Base-by-base conservation (phyloP, 176 grass and related monocot species). In the Ananas comosus region DNA sequence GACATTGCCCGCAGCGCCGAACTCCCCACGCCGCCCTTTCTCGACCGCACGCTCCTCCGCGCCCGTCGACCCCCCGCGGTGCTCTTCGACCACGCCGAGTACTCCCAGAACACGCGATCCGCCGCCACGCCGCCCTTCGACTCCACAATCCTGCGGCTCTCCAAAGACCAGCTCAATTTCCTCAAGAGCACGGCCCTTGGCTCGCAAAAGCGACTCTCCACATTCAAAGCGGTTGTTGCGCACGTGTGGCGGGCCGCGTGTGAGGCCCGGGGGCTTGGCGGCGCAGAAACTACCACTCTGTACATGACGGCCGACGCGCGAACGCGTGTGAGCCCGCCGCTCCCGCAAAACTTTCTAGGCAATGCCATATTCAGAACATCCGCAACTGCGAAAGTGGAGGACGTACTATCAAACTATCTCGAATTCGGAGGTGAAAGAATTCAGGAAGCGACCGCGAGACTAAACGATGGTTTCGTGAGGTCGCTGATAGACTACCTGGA, bases 401-500 rank as follows among this genome's bases (percentile, higher is more conserved):
- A 90, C 50, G 49, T 90, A 51, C 76, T 90, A 50, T 71, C 83
- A 57, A 69, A 58, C 42, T 57, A 76, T 48, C 83, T 86, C 0
- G 72, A 74, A 3, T 74, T 77, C 73, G 67, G 72, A 4, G 83
- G 83, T 3, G 87, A 90, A 10, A 83, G 24, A 61, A 76, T 90
- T 76, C 79, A 77, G 57, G 72, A 66, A 18, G 87, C 83, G 0
- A 78, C 79, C 21, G 27, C 71, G 2, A 80, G 83, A n/a, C 76
- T 86, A 2, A 80, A 86, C 77, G 87, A 90, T 69, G 80, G 73
- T 1, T 78, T 77, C 80, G 79, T 90, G 47, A 72, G 87, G 0
- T 90, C 87, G 2, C 76, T 90, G 0, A n/a, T 90, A 10, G 87
- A 90, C 69, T 90, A 77, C 80, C 70, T 90, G 65, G 83, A 74